Percentiles rank a stretch among this genome's conserved stretches.
These are phyloP conservation scores for Neonectria sp. DNA, from an alignment of 2,329 filamentous ascomycete species.

Conservation along the genomic window DNA sequence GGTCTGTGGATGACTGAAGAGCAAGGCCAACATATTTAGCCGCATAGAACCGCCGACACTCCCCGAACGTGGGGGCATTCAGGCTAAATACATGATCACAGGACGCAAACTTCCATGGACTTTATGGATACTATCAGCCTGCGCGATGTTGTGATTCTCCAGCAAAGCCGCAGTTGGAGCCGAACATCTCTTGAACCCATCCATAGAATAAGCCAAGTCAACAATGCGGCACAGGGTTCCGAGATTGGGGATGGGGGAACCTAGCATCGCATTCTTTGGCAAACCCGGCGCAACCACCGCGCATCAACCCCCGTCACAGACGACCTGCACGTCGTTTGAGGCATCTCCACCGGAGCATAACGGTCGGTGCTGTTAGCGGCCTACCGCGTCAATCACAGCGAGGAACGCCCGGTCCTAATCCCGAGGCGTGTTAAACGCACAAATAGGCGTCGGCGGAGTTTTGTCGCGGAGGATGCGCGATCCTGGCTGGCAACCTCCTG, in stretches of 20 bases:
- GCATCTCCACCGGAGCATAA: constrained; percentile 4
- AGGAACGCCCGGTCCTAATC: constrained; percentile 11
- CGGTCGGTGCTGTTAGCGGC: constrained; percentile 8
- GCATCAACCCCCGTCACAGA: constrained; percentile 32
- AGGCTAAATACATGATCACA: constrained; percentile 43
- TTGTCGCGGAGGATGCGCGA: constrained; percentile 10
- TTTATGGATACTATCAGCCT: background rate
- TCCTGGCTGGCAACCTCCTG: constrained; percentile 6
- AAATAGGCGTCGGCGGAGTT: constrained; percentile 41
- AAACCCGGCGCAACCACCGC: background rate
- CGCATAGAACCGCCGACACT: constrained; percentile 39
- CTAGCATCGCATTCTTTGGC: constrained; percentile 6
- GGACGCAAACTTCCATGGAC: background rate
- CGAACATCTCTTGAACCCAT: background rate
- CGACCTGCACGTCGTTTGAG: constrained; percentile 31
- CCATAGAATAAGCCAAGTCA: background rate
- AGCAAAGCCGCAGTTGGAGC: background rate
- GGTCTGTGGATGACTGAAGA: constrained; percentile 26
- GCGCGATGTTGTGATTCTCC: background rate
- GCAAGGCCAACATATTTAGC: constrained; percentile 39
- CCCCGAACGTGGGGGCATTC: constrained; percentile 34
- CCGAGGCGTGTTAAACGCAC: constrained; percentile 43
- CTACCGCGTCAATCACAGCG: constrained; percentile 47
- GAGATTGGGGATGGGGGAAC: constrained; percentile 38
- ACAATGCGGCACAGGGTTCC: constrained; percentile 6